Evolutionary conservation across 2,329 filamentous ascomycete genomes (phyloP).

Genomic region (Trichothecium roseum): DNA sequence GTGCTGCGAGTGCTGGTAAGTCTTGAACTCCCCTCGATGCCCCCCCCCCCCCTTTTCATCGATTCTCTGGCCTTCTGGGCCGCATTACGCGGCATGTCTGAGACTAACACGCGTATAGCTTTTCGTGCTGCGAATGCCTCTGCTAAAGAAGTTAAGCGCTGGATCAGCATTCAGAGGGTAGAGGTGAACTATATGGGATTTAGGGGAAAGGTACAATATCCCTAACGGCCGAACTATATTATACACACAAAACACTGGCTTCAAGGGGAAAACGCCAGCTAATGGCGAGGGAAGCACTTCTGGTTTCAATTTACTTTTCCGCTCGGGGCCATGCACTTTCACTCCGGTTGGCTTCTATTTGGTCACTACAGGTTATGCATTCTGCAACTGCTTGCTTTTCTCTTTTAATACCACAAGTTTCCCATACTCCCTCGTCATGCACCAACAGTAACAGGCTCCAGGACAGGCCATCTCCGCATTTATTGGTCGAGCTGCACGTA

Average conservation of each 20-base stretch:
- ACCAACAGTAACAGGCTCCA: background rate
- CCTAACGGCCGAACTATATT: too few relatives aligned
- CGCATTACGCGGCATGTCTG: background rate
- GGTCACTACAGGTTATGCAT: background rate
- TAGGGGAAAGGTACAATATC: too few relatives aligned
- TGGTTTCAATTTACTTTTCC: too few relatives aligned
- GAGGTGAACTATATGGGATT: too few relatives aligned
- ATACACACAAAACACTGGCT: too few relatives aligned
- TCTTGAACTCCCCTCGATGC: too few relatives aligned
- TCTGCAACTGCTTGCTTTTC: conserved; percentile 10
- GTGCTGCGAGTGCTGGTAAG: conserved; percentile 39
- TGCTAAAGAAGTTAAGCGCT: conserved; percentile 13
- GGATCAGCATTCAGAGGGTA: background rate
- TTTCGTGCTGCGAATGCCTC: conserved; percentile 31
- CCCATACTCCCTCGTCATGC: too few relatives aligned
- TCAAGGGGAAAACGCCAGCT: too few relatives aligned
- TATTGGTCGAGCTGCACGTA: conserved; percentile 50
- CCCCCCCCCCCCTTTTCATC: background rate
- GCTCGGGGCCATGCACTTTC: conserved; percentile 17
- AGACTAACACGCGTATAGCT: conserved; percentile 13
- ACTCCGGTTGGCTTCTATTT: background rate
- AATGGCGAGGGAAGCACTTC: too few relatives aligned
- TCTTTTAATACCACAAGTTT: background rate
- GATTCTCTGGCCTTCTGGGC: background rate
- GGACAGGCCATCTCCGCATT: conserved; percentile 1